phyloP scores from a whole-genome alignment of 805 yeast genomes.

The Metschnikowia borealis region DNA sequence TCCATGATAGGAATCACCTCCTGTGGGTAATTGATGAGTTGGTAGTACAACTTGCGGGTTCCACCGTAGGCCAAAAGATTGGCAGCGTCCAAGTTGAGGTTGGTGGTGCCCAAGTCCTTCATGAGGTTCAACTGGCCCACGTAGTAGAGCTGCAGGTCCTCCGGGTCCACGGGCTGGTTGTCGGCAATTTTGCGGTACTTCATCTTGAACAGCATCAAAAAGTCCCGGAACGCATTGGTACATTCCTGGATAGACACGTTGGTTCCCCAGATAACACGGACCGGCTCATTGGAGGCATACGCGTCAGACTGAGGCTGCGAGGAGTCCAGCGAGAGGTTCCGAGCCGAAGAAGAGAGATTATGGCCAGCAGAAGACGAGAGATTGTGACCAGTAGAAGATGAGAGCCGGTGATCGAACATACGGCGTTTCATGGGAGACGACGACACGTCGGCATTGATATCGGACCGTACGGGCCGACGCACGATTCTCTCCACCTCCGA shows the following conservation, averaged over 20 bases:
- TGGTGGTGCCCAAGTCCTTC: slow-evolving; percentile 75
- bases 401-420: slow-evolving; percentile 44
- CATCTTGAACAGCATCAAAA: slow-evolving; percentile 77
- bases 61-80: slow-evolving; percentile 73
- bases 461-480: slow-evolving; percentile 66
- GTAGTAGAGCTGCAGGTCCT: slow-evolving; percentile 73
- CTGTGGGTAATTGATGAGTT: slow-evolving; percentile 88
- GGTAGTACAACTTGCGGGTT: slow-evolving; percentile 77
- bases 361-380: slow-evolving; percentile 13
- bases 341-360: neutral
- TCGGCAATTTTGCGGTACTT: slow-evolving; percentile 61
- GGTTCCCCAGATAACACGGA: slow-evolving; percentile 97
- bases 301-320: slow-evolving; percentile 28
- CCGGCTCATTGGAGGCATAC: slow-evolving; percentile 55
- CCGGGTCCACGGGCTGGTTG: slow-evolving; percentile 36
- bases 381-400: slow-evolving; percentile 12
- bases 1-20: slow-evolving; percentile 98
- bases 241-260: slow-evolving; percentile 91
- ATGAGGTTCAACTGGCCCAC: slow-evolving; percentile 68
- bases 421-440: slow-evolving; percentile 63
- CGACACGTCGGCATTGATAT: slow-evolving; percentile 65
- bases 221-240: slow-evolving; percentile 72
- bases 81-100: slow-evolving; percentile 77
- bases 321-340: slow-evolving; percentile 14
- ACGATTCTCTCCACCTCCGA: slow-evolving; percentile 43